Evolutionary conservation across 306 rosid genomes (phyloP).

Genomic region (Malus fusca): DNA sequence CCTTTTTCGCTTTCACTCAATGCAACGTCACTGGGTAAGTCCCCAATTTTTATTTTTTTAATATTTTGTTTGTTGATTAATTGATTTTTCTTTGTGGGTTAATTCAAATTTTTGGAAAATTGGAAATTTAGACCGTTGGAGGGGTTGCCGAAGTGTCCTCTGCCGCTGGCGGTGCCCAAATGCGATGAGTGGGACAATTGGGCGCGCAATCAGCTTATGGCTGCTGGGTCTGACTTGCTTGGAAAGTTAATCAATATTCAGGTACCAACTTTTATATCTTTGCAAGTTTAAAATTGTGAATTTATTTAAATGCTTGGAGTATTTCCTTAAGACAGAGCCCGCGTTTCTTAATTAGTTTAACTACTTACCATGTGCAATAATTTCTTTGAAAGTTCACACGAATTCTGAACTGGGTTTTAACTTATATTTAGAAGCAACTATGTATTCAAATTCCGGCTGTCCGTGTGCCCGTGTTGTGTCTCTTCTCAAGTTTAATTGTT

Average conservation of each 20-base stretch:
- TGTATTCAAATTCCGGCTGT: not conserved
- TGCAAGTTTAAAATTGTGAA: not conserved
- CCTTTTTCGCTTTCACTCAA: conserved; percentile 60
- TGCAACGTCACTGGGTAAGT: conserved; percentile 69
- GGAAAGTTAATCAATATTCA: conserved; percentile 79
- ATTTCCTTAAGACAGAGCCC: not conserved
- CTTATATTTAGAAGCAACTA: not conserved
- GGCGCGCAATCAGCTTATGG: conserved; percentile 87
- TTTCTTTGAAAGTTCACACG: not conserved
- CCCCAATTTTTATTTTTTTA: too few species aligned
- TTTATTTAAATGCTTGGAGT: not conserved
- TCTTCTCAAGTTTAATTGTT: not conserved
- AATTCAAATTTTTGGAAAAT: not conserved
- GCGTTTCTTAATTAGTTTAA: not conserved
- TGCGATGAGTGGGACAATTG: conserved; percentile 59
- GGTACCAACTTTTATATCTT: conserved; percentile 25
- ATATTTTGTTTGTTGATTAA: not conserved
- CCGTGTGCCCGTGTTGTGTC: too few species aligned
- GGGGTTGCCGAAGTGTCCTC: conserved; percentile 57
- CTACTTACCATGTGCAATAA: not conserved
- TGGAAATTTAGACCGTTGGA: conserved; percentile 49
- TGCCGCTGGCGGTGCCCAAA: conserved; percentile 29
- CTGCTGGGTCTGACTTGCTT: conserved; percentile 83
- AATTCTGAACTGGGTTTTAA: not conserved
- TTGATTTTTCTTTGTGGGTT: not conserved